Evolutionary conservation across 2,329 filamentous ascomycete species (phyloP), one percentile per base, ranked within the genome.

Genomic region (Raffaelea deltoideospora): DNA sequence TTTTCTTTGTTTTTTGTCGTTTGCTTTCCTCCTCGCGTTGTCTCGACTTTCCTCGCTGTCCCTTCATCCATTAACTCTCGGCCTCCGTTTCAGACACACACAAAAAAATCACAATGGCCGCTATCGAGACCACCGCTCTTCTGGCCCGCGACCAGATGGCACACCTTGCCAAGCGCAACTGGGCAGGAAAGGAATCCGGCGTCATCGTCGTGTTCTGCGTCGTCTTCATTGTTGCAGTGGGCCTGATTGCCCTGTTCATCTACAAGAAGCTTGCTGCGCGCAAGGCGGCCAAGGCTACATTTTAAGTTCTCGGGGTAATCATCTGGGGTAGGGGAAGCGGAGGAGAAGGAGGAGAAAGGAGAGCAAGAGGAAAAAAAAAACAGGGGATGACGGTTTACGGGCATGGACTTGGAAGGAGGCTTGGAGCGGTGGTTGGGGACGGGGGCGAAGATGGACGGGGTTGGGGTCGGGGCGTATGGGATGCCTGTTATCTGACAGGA

Each of bases 141-240:
- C 43, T 54, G 43, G 49, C 51, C 38, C 53, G 53, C 49, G 48
- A 54, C 44, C 34, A 48, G 41, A 26, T 51, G 38, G 39, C 46
- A 60, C 61, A 48, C 57, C 58, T 74, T 43, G 50, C 58, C 49
- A 72, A 65, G 60, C 65, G 63, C 43, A 71, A 75, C 60, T 78
- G 69, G 67, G 69, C 72, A 19, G 46, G 54, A 42, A 48, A 55
- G 23, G 67, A 78, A 49, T 62, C 67, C 31, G 73, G 73, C 53
- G 70, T 76, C 43, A 61, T 78, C 35, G 58, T 76, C 44, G 73
- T 78, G 39, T 73, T 78, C 55, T 63, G 58, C 53, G 71, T 78
- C 46, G 60, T 76, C 52, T 69, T 69, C 48, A 47, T 72, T 41
- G 66, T 78, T 45, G 61, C 42, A 28, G 38, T 65, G 41, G 63